Evolutionary conservation across 1,139 yeast species (phyloP).

Genomic region (Arxiozyma bovina): DNA sequence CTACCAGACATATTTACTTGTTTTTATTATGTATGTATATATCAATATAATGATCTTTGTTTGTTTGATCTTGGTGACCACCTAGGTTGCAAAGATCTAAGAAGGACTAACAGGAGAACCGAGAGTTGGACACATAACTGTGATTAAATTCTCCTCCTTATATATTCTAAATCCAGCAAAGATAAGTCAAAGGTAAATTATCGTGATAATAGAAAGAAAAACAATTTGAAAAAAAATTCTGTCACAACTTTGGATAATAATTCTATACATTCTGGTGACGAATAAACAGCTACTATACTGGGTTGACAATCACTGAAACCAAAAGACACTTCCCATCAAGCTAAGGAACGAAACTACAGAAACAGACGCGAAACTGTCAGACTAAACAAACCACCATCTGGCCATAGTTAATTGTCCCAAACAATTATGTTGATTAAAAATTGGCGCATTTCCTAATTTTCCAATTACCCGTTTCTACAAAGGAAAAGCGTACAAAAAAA

Average conservation of each 20-base stretch:
- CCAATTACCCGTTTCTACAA: no score
- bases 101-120: background rate
- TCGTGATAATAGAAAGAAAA: background rate
- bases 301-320: background rate
- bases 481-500: no score
- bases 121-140: background rate
- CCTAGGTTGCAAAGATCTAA: background rate
- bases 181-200: background rate
- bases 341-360: background rate
- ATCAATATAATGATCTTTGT: conserved; percentile 10
- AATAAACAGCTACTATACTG: no score
- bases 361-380: conserved; percentile 1
- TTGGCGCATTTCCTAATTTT: background rate
- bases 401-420: background rate
- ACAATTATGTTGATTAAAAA: background rate
- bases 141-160: background rate
- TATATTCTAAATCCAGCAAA: no score
- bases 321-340: background rate
- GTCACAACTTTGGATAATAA: background rate
- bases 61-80: background rate
- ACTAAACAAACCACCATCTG: background rate
- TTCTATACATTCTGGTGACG: background rate
- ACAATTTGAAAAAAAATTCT: no score
- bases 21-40: conserved; percentile 9
- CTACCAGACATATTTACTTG: conserved; percentile 80